These are phyloP conservation scores for Ceratocystis papillata DNA, from an alignment of 2,329 filamentous ascomycete genomes.

Conservation along the genomic window DNA sequence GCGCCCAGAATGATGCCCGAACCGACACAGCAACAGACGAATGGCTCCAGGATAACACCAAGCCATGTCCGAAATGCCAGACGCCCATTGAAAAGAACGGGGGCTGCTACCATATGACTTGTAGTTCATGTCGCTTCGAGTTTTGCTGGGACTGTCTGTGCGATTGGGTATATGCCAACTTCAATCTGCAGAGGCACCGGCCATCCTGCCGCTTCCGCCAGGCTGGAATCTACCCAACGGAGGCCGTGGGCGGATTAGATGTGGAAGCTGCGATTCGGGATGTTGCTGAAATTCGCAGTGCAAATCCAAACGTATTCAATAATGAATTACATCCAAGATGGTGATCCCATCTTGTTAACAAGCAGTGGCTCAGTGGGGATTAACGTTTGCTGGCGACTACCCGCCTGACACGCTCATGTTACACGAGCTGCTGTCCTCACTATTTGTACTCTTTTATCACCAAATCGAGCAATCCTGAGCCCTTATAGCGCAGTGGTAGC, in stretches of 20 bases:
- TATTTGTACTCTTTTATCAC: too few relatives aligned
- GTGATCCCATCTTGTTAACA: not conserved
- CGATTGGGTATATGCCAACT: not conserved
- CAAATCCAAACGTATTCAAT: not conserved
- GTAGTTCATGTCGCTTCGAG: slow-evolving; percentile 1
- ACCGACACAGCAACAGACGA: slow-evolving; percentile 4
- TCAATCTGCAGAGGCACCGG: slow-evolving; percentile 19
- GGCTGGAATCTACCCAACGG: not conserved
- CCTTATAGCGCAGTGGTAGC: slow-evolving; percentile 33
- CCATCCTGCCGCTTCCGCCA: not conserved
- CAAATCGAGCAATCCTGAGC: slow-evolving; percentile 20
- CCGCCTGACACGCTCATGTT: too few relatives aligned
- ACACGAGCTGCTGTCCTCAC: too few relatives aligned
- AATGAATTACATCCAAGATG: not conserved
- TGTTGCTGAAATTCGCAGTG: not conserved
- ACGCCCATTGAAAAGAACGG: slow-evolving; percentile 6
- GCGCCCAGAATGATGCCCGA: not conserved
- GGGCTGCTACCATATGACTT: slow-evolving; percentile 15
- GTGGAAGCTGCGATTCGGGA: slow-evolving; percentile 2
- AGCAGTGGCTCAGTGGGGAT: not conserved
- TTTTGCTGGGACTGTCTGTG: slow-evolving; percentile 10
- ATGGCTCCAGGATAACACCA: slow-evolving; percentile 2
- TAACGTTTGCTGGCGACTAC: too few relatives aligned
- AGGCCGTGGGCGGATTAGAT: not conserved
- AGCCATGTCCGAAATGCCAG: slow-evolving; percentile 3